These are phyloP conservation scores for Solanum pennellii DNA, from an alignment of 257 asterid species.

Conservation along the genomic window DNA sequence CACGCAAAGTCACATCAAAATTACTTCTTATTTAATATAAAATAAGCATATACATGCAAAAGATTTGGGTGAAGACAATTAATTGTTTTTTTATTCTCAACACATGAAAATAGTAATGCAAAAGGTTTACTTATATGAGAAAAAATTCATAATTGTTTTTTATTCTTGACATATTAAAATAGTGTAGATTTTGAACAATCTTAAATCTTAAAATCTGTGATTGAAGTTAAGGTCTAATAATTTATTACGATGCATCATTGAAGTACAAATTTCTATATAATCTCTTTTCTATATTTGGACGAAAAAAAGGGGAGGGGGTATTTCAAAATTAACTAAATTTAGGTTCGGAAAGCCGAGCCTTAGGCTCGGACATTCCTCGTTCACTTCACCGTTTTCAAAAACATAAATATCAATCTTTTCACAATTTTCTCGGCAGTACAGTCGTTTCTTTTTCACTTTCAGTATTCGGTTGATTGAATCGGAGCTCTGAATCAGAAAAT, in stretches of 20 bases:
- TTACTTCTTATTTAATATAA: background rate
- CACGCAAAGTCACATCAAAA: background rate
- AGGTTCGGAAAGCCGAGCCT: conserved; percentile 21
- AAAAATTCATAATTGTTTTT: background rate
- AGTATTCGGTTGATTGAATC: background rate
- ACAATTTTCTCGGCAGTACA: background rate
- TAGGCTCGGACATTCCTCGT: conserved; percentile 19
- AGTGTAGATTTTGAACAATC: background rate
- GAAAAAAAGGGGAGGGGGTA: background rate
- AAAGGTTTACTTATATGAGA: background rate
- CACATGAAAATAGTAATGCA: background rate
- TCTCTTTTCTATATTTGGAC: background rate
- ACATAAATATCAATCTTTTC: conserved; percentile 4
- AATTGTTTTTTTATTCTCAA: background rate
- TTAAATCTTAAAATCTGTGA: background rate
- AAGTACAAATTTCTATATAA: conserved; percentile 1
- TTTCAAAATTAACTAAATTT: background rate
- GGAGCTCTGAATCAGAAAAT: conserved; percentile 18
- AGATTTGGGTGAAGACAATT: background rate
- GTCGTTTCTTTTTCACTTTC: background rate
- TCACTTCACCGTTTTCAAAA: background rate
- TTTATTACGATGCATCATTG: background rate
- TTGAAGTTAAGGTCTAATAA: background rate
- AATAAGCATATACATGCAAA: background rate
- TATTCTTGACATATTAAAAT: background rate